Evolutionary conservation across 371 early-diverging fungal genomes (phyloP), one percentile per base, ranked within the genome.

Genomic region (Mortierella sp.): DNA sequence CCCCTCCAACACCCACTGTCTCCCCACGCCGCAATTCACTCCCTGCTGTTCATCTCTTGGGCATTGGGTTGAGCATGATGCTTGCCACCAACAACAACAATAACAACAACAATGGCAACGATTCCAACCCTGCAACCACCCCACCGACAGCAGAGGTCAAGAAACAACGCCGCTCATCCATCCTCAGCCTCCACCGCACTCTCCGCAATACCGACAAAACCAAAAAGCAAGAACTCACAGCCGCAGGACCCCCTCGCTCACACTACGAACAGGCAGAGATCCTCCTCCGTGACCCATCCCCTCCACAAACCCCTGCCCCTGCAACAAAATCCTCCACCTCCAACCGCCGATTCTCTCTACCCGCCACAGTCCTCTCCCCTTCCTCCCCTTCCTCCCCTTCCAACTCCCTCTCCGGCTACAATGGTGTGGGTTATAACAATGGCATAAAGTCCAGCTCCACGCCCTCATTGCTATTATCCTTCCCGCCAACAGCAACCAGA

Each of bases 141-240:
- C 13, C 59, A 31, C 26, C 59, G 3, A 4, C 59, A 13, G 16
- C 59, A 3, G 59, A 59, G 31, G 16, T 59, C 31, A 59, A 59
- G 59, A 59, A 59, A 31, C 59, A 59, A 31, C 59, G 59, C 31
- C 59, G 59, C 13, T 59, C 59, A 10, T 59, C 59, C 31, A 59
- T 59, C 31, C 59, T 59, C 5, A 16, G 59, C 11, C 59, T 59
- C 16, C 28, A 28, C 59, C 59, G 59, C n/a, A 14, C 13, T 46
- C 13, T 8, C 13, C 5, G 13, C 48, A 46, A 46, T 8, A 13
- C 28, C 31, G 59, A 28, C 16, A n/a, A 28, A 14, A 28, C 31
- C 59, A 28, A 59, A 59, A 59, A 59, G 59, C 26, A 59, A 3
- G 59, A 59, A 31, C 13, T 14, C 14, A 28, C 59, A 2, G 59